phyloP scores from a whole-genome alignment of 2,329 filamentous ascomycete genomes.

The Cucurbitaria berberidis region DNA sequence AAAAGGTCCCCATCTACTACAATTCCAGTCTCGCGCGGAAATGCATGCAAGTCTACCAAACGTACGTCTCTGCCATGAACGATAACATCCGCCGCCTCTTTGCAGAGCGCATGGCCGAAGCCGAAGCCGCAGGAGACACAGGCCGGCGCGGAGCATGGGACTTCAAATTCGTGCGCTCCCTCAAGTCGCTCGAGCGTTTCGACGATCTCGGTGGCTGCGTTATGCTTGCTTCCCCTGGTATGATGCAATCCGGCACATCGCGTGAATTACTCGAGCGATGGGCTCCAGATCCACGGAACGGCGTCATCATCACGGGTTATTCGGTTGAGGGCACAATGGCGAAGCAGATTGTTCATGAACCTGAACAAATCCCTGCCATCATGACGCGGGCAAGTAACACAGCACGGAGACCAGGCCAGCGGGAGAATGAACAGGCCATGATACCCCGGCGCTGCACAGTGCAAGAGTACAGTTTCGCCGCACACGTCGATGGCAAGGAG shows the following conservation, averaged over 20 bases:
- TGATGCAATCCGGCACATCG: constrained; percentile 96
- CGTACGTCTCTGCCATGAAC: constrained; percentile 98
- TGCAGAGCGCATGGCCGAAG: constrained; percentile 87
- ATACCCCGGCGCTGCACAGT: constrained; percentile 92
- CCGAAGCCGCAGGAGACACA: constrained; percentile 77
- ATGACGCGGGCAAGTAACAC: constrained; percentile 65
- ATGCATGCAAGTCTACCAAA: constrained; percentile 99
- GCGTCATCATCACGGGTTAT: constrained; percentile 98
- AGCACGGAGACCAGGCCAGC: constrained; percentile 67
- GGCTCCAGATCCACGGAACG: constrained; percentile 95
- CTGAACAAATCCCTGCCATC: constrained; percentile 91
- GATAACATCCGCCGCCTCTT: constrained; percentile 98
- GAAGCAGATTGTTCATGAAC: constrained; percentile 92
- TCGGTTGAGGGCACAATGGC: constrained; percentile 99
- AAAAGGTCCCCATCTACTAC: constrained; percentile 95
- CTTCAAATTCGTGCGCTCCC: constrained; percentile 88
- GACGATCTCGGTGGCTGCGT: constrained; percentile 95
- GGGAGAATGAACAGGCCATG: constrained; percentile 84
- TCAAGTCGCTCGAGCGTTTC: constrained; percentile 93
- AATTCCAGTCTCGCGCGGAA: constrained; percentile 92
- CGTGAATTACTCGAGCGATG: constrained; percentile 91
- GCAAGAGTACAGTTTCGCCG: constrained; percentile 93
- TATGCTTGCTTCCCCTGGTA: constrained; percentile 96
- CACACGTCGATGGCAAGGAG: constrained; percentile 94
- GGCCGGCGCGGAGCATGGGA: constrained; percentile 90